Evolutionary conservation across 805 yeast species (phyloP).

Genomic region (Metschnikowia shivogae): DNA sequence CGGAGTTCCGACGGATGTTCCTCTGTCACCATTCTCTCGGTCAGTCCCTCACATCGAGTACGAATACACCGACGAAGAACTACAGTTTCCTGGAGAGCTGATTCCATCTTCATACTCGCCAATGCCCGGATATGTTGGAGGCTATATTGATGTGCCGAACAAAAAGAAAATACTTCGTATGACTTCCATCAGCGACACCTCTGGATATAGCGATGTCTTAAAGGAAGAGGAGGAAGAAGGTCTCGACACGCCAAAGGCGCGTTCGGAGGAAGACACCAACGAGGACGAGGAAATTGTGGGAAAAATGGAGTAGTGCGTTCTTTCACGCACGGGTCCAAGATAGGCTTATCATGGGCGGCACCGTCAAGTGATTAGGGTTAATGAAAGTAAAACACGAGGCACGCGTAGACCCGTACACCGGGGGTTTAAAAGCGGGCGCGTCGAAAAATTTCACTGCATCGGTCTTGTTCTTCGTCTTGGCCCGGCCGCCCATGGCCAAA

Average conservation of each 20-base stretch:
- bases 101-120: slow-evolving; percentile 18
- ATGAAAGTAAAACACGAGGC: neutral
- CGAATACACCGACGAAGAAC: slow-evolving; percentile 27
- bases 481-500: slow-evolving; percentile 13
- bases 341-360: neutral
- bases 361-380: neutral
- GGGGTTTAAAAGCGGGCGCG: neutral
- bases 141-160: slow-evolving; percentile 19
- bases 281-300: slow-evolving; percentile 19
- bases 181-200: slow-evolving; percentile 6
- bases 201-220: neutral
- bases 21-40: slow-evolving; percentile 19
- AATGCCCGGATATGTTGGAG: slow-evolving; percentile 20
- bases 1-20: slow-evolving; percentile 5
- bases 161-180: slow-evolving; percentile 5
- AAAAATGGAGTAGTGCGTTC: slow-evolving; percentile 11
- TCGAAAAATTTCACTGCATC: slow-evolving; percentile 1
- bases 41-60: slow-evolving; percentile 17
- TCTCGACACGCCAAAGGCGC: neutral
- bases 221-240: slow-evolving; percentile 13
- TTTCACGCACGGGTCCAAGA: neutral
- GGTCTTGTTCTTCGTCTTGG: slow-evolving; percentile 14
- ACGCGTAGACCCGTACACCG: slow-evolving; percentile 13
- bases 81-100: slow-evolving; percentile 41
- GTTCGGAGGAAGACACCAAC: slow-evolving; percentile 4